These are phyloP conservation scores for Russula vinacea DNA, from an alignment of 768 basidiomycete genomes.

Conservation along the genomic window DNA sequence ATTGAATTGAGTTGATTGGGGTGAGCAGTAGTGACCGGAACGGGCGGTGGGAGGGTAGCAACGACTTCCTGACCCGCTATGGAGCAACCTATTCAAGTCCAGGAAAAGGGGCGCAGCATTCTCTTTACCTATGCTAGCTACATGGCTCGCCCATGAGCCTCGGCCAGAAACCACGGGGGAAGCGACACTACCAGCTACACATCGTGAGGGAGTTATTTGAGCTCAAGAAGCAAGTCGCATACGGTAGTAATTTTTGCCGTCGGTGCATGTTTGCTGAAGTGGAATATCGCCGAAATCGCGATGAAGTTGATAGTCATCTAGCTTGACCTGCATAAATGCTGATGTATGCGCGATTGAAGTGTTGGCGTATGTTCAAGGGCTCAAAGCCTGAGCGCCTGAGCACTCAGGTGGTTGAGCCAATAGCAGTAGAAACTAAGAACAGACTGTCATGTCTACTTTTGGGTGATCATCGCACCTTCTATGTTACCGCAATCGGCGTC, in stretches of 20 bases:
- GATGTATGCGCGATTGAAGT: slow-evolving; percentile 12
- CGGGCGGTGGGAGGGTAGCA: not conserved
- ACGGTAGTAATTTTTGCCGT: not conserved
- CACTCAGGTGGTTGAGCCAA: not conserved
- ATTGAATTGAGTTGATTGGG: not conserved
- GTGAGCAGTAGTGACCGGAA: not conserved
- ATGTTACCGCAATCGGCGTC: not conserved
- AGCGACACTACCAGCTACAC: not conserved
- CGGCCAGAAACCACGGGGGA: not conserved
- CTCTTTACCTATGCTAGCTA: not conserved
- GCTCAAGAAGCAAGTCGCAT: not conserved
- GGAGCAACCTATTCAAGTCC: not conserved
- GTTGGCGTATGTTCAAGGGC: not conserved
- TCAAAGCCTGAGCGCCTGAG: no score
- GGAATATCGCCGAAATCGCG: not conserved
- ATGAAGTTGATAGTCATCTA: not conserved
- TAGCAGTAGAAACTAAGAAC: not conserved
- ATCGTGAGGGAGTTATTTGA: not conserved
- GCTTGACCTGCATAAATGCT: not conserved
- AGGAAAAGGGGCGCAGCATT: not conserved
- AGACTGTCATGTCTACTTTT: not conserved
- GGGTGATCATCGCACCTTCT: slow-evolving; percentile 11
- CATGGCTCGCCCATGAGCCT: not conserved
- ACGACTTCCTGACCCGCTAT: not conserved
- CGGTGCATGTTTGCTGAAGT: not conserved